Evolutionary conservation across 2,329 filamentous ascomycete genomes (phyloP).

Genomic region (Trichoderma sp.): DNA sequence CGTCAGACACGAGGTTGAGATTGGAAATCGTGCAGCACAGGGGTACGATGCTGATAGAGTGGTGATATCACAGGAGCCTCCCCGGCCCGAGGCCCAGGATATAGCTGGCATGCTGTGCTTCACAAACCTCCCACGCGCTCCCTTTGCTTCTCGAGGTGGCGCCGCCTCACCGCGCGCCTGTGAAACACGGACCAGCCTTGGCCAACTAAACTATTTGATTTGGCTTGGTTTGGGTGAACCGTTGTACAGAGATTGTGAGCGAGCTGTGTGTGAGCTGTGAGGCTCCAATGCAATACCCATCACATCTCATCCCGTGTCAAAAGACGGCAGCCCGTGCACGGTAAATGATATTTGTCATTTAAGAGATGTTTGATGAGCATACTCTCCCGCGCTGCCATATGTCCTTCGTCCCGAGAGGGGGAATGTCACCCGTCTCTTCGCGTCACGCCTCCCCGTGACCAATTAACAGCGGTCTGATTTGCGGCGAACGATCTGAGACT

Average conservation of each 20-base stretch:
- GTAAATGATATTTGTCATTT: constrained; percentile 3
- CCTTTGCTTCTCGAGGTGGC: not conserved
- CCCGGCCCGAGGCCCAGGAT: not conserved
- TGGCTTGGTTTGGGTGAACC: not conserved
- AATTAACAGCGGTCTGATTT: not conserved
- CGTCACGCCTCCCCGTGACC: not conserved
- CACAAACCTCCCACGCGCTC: not conserved
- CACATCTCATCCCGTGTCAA: not conserved
- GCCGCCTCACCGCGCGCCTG: constrained; percentile 18
- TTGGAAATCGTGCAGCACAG: not conserved
- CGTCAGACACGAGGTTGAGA: not conserved
- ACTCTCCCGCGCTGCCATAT: not conserved
- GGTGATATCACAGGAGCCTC: not conserved
- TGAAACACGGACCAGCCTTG: not conserved
- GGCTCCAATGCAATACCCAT: not conserved
- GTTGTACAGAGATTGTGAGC: not conserved
- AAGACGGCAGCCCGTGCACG: not conserved
- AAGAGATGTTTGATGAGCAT: not conserved
- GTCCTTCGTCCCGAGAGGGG: not conserved
- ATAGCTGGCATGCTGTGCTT: constrained; percentile 1
- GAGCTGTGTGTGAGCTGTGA: not conserved
- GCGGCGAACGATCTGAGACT: not conserved
- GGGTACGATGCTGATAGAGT: not conserved
- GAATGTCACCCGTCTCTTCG: not conserved
- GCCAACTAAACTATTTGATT: not conserved